phyloP scores from a whole-genome alignment of 768 basidiomycete genomes.

The Naganishia vishniacii region DNA sequence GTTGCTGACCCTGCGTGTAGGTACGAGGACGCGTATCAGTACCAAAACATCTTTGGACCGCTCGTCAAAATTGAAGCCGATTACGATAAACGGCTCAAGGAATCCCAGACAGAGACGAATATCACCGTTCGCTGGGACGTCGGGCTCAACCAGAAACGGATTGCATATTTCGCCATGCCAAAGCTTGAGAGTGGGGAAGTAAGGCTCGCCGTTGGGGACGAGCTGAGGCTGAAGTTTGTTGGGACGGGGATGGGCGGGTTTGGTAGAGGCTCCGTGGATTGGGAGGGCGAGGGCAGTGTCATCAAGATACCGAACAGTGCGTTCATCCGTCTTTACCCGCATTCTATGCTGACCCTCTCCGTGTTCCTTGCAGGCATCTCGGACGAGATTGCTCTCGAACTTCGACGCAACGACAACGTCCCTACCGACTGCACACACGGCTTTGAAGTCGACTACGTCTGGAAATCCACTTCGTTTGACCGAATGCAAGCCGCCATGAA shows the following conservation, averaged over 20 bases:
- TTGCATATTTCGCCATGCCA: slow-evolving; percentile 96
- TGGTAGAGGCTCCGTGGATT: slow-evolving; percentile 57
- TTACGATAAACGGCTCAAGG: slow-evolving; percentile 95
- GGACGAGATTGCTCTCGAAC: slow-evolving; percentile 92
- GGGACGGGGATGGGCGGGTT: slow-evolving; percentile 34
- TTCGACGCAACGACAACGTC: slow-evolving; percentile 82
- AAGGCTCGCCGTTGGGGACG: slow-evolving; percentile 91
- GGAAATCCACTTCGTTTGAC: slow-evolving; percentile 99
- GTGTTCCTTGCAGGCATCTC: slow-evolving; percentile 94
- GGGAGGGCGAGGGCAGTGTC: slow-evolving; percentile 97
- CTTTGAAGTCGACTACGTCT: slow-evolving; percentile 97
- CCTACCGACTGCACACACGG: slow-evolving; percentile 90
- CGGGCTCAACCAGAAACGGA: slow-evolving; percentile 94
- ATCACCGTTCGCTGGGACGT: slow-evolving; percentile 96
- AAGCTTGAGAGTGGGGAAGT: slow-evolving; percentile 98
- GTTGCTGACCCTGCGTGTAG: slow-evolving; percentile 29
- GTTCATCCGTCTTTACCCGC: slow-evolving; percentile 40
- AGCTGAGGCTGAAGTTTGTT: slow-evolving; percentile 78
- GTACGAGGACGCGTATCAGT: slow-evolving; percentile 98
- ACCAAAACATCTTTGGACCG: slow-evolving; percentile 98
- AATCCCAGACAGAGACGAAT: slow-evolving; percentile 96
- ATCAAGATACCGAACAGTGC: slow-evolving; percentile 98
- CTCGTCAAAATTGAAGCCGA: slow-evolving; percentile 99
- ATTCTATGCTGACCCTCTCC: neutral
- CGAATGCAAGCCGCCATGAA: slow-evolving; percentile 99